Evolutionary conservation across 2,329 filamentous ascomycete genomes (phyloP), one percentile per base, ranked within the genome.

Genomic region (Penicillium corylophilum): DNA sequence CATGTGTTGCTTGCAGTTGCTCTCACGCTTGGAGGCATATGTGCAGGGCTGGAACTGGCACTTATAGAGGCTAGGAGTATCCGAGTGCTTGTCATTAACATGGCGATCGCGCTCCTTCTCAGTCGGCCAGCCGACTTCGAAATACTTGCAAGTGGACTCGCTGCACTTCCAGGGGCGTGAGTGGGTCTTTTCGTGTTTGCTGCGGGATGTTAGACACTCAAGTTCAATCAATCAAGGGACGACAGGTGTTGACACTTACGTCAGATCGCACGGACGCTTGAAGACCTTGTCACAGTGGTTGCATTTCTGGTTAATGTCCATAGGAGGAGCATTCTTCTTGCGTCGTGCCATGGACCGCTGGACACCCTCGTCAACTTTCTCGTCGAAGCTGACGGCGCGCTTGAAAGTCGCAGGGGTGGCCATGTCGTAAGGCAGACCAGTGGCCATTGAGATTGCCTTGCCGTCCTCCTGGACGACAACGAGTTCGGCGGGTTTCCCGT

Each of bases 1-100:
- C 92, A 96, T 96, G 75, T 97, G 92, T 73, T 96, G 93, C 71
- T 96, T 96, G 82, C 90, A 95, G 73, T 97, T 97, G 57, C 89
- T 94, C 76, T 96, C 89, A 53, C 92, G 87, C 80, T 97, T 97
- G 10, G 92, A 96, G 67, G 90, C 88, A 77, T 97, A 97, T 0
- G 89, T 85, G 79, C 94, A 97, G 22, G 87, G 87, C 63, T 85
- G 81, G 74, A 82, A 97, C 43, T 85, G 75, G 75, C 94, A 99
- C 75, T 89, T 85, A 73, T 85, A 96, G 77, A 95, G 85, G 39
- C 85, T 80, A 4, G 94, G 92, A 29, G 85, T 80, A 47, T 82
- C 76, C 16, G 89, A 92, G 76, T 99, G 94, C 77, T 95, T 96
- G 78, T 99, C 94, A 71, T 96, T 96, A 73, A 90, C 83, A 72